Conservation (phyloP, 2,329 filamentous ascomycete species). For the Penicillium brasilianum region DNA sequence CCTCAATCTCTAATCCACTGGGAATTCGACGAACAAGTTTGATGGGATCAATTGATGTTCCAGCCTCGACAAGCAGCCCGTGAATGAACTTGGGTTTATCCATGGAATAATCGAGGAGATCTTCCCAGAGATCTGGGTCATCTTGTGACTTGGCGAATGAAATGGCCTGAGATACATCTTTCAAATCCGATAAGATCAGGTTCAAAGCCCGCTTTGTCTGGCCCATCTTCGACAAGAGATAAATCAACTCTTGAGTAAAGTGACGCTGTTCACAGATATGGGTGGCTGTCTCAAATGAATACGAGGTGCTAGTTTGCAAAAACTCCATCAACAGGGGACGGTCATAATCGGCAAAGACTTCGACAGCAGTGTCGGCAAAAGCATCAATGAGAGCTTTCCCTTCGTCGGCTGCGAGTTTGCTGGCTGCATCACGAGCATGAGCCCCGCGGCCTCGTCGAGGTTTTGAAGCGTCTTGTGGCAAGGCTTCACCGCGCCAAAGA, state of each 20-base stretch:
- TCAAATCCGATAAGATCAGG: slow-evolving; percentile 91
- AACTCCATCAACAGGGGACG: slow-evolving; percentile 83
- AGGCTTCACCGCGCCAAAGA: slow-evolving; percentile 78
- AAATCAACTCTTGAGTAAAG: slow-evolving; percentile 92
- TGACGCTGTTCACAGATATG: slow-evolving; percentile 77
- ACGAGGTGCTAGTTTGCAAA: slow-evolving; percentile 80
- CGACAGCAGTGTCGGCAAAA: slow-evolving; percentile 84
- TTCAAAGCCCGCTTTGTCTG: slow-evolving; percentile 89
- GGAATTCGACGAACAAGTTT: slow-evolving; percentile 88
- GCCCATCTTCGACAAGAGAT: slow-evolving; percentile 92
- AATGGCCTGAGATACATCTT: slow-evolving; percentile 90
- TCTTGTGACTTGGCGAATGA: slow-evolving; percentile 92
- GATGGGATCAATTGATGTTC: slow-evolving; percentile 91
- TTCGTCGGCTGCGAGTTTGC: slow-evolving; percentile 59
- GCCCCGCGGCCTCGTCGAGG: slow-evolving; percentile 43
- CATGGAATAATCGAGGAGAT: slow-evolving; percentile 94
- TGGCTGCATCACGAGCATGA: slow-evolving; percentile 47
- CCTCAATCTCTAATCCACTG: slow-evolving; percentile 89
- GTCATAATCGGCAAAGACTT: slow-evolving; percentile 84
- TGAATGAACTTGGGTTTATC: slow-evolving; percentile 95
- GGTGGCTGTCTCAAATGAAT: slow-evolving; percentile 77
- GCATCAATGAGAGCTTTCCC: slow-evolving; percentile 76
- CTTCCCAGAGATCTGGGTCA: slow-evolving; percentile 91
- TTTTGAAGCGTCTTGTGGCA: slow-evolving; percentile 46
- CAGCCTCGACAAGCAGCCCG: slow-evolving; percentile 88